phyloP scores from a whole-genome alignment of 805 yeast genomes.

The Candida pseudofarinosa region DNA sequence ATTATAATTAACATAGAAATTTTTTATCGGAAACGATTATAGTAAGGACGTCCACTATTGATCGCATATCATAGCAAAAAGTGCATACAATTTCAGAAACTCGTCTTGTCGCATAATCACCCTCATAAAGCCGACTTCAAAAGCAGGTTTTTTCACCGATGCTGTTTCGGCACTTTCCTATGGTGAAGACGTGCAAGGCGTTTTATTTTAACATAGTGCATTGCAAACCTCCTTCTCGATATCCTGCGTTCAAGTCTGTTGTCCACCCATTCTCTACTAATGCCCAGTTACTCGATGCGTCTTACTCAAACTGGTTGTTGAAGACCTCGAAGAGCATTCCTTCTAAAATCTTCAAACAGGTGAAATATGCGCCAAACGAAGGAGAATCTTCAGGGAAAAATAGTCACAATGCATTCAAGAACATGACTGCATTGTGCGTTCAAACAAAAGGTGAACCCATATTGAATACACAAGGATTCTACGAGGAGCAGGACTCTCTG shows the following conservation, averaged over 20 bases:
- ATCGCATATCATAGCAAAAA: not conserved
- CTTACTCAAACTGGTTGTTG: conserved; percentile 15
- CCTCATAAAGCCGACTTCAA: not conserved
- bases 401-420: not conserved
- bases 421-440: not conserved
- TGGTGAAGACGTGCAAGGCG: conserved; percentile 13
- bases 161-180: conserved; percentile 16
- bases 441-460: not conserved
- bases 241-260: conserved; percentile 10
- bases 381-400: conserved; percentile 1
- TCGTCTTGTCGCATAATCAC: not conserved
- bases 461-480: not conserved
- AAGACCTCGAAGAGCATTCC: conserved; percentile 11
- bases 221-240: conserved; percentile 5
- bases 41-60: not conserved
- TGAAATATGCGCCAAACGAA: not conserved
- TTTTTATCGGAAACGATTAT: not conserved
- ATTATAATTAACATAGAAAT: not conserved
- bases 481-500: not conserved
- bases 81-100: not conserved
- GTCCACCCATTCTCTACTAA: conserved; percentile 18
- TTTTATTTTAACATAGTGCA: conserved; percentile 11
- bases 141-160: conserved; percentile 2
- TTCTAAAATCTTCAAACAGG: conserved; percentile 6
- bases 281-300: conserved; percentile 13